These are phyloP conservation scores for Cruciata laevipes DNA, from an alignment of 257 asterid genomes.

Conservation along the genomic window DNA sequence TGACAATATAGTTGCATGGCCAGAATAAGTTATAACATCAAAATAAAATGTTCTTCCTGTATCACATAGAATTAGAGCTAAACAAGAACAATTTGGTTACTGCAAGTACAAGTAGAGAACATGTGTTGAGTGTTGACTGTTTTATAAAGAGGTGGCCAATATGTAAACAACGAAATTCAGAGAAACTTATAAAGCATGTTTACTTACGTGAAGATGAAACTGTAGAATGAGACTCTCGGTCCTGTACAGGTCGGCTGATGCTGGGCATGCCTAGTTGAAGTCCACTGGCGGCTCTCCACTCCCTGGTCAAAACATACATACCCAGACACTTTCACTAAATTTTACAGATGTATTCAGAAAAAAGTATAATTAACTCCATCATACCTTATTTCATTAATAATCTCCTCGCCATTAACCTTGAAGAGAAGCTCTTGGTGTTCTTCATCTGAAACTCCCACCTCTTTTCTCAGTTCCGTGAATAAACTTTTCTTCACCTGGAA, in stretches of 20 bases:
- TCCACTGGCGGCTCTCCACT: conserved; percentile 20
- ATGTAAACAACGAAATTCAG: not conserved
- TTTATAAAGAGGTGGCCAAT: not conserved
- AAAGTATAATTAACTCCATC: not conserved
- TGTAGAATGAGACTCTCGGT: conserved; percentile 8
- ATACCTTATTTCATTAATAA: conserved; percentile 62
- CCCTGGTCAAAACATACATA: conserved; percentile 10
- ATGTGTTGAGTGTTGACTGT: not conserved
- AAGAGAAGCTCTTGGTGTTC: conserved; percentile 72
- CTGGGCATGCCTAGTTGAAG: too few relatives aligned
- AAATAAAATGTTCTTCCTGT: not conserved
- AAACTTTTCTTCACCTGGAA: conserved; percentile 83
- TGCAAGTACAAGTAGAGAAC: not conserved
- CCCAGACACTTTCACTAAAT: not conserved
- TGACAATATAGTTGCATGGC: not conserved
- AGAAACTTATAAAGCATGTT: not conserved
- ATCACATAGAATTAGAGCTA: not conserved
- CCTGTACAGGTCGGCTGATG: too few relatives aligned
- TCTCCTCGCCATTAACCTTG: conserved; percentile 65
- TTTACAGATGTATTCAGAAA: not conserved
- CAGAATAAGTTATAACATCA: not conserved
- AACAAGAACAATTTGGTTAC: not conserved
- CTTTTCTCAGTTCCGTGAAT: conserved; percentile 79
- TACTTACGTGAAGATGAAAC: conserved; percentile 10
- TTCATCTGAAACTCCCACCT: conserved; percentile 72